phyloP scores from a whole-genome alignment of 2,329 filamentous ascomycete genomes.

The Mariannaea elegans region DNA sequence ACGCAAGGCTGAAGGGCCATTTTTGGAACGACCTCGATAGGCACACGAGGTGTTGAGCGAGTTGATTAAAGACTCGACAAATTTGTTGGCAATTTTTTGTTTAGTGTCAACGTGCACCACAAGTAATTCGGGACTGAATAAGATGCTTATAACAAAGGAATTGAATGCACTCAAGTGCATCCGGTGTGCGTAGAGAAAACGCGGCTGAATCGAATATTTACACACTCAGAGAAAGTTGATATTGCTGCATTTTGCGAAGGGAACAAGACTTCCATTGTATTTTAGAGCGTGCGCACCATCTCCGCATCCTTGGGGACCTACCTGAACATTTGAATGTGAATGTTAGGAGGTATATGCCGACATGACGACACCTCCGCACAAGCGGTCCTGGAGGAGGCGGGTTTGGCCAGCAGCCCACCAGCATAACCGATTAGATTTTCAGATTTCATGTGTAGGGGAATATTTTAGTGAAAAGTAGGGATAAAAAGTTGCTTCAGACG shows the following conservation, averaged over 20 bases:
- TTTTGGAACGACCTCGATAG: slow-evolving; percentile 31
- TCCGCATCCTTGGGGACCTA: background rate
- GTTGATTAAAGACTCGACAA: background rate
- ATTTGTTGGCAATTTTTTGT: background rate
- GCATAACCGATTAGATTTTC: slow-evolving; percentile 15
- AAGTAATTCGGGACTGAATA: background rate
- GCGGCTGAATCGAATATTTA: background rate
- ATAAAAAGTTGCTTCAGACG: background rate
- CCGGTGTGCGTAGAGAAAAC: slow-evolving; percentile 23
- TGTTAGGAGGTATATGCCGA: slow-evolving; percentile 12
- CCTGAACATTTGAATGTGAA: background rate
- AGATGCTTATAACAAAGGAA: background rate
- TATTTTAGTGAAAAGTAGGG: slow-evolving; percentile 16
- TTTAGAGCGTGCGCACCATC: background rate
- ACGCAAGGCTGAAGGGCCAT: slow-evolving; percentile 40
- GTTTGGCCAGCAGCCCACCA: slow-evolving; percentile 24
- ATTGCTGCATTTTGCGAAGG: slow-evolving; percentile 14
- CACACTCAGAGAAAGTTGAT: slow-evolving; percentile 20
- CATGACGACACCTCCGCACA: slow-evolving; percentile 14
- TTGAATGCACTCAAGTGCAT: background rate
- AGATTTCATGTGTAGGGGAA: background rate
- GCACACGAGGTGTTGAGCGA: background rate
- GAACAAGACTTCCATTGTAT: background rate
- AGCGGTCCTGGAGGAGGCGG: slow-evolving; percentile 29
- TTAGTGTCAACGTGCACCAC: background rate